A percentile compares a stretch with the other conserved stretches of the same genome.
phyloP scores from a whole-genome alignment of 1,284 basidiomycete genomes.

The Exobasidium rhododendri region DNA sequence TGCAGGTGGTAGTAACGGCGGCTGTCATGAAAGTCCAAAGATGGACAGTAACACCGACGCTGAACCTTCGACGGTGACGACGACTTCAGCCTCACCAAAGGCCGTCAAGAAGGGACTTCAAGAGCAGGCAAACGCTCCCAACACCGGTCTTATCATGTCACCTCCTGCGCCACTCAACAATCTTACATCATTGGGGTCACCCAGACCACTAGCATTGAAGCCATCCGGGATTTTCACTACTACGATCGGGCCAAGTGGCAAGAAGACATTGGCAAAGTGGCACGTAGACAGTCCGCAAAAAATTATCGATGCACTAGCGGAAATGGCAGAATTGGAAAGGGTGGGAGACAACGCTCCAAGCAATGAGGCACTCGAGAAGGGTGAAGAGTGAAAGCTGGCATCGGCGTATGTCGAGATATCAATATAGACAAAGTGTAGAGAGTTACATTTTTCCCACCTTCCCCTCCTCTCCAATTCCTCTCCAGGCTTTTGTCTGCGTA shows the following conservation, averaged over 20 bases:
- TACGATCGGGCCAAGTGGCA: constrained; percentile 44
- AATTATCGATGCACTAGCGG: constrained; percentile 43
- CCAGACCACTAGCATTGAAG: constrained; percentile 30
- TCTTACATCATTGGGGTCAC: constrained; percentile 21
- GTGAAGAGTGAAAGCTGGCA: not conserved
- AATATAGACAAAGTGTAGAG: not conserved
- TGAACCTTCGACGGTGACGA: not conserved
- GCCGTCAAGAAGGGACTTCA: not conserved
- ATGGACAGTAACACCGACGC: not conserved
- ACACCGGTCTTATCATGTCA: constrained; percentile 23
- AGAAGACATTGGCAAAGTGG: constrained; percentile 51
- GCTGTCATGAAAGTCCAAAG: constrained; percentile 4
- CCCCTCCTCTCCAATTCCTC: too few relatives aligned
- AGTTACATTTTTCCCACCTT: too few relatives aligned
- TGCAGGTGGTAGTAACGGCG: constrained; percentile 5
- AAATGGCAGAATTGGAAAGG: constrained; percentile 38
- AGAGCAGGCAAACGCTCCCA: not conserved
- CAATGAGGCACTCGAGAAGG: not conserved
- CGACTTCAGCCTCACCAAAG: not conserved
- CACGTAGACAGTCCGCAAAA: constrained; percentile 42
- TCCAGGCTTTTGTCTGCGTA: too few relatives aligned
- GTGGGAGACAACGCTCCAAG: not conserved
- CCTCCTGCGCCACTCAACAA: constrained; percentile 36
- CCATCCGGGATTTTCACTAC: constrained; percentile 41
- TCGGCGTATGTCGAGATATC: not conserved